phyloP scores from a whole-genome alignment of 768 basidiomycete species.

The Boletus vermiculosoides region DNA sequence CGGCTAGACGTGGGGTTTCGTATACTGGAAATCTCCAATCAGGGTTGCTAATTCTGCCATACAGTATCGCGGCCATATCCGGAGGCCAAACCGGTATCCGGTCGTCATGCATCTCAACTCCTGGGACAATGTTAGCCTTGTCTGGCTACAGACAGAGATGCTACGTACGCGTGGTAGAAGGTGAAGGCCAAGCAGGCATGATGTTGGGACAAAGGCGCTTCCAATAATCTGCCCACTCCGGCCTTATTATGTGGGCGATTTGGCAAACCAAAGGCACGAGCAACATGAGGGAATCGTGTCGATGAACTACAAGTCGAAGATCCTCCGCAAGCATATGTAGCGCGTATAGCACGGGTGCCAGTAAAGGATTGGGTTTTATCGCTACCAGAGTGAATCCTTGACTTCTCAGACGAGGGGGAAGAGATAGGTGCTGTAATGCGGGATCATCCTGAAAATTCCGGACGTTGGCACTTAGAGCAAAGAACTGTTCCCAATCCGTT shows the following conservation, averaged over 20 bases:
- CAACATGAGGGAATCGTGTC: slow-evolving; percentile 52
- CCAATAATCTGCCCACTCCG: slow-evolving; percentile 95
- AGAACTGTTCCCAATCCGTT: slow-evolving; percentile 50
- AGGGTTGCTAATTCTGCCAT: slow-evolving; percentile 56
- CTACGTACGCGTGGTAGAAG: slow-evolving; percentile 32
- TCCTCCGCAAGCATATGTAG: slow-evolving; percentile 81
- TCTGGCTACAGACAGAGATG: neutral
- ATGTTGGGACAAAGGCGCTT: slow-evolving; percentile 71
- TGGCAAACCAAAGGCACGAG: slow-evolving; percentile 65
- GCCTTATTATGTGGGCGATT: slow-evolving; percentile 60
- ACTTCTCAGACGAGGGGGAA: slow-evolving; percentile 35
- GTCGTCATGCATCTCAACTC: slow-evolving; percentile 54
- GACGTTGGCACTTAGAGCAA: slow-evolving; percentile 41
- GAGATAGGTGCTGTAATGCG: slow-evolving; percentile 45
- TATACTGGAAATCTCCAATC: slow-evolving; percentile 60
- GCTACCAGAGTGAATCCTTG: slow-evolving; percentile 22
- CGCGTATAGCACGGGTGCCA: slow-evolving; percentile 64
- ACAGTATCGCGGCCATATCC: slow-evolving; percentile 68
- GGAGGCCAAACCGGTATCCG: slow-evolving; percentile 75
- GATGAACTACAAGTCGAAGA: slow-evolving; percentile 54
- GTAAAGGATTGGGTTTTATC: slow-evolving; percentile 41
- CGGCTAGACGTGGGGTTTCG: slow-evolving; percentile 45
- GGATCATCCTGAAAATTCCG: slow-evolving; percentile 59
- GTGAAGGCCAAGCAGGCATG: slow-evolving; percentile 57
- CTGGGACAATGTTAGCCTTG: slow-evolving; percentile 30